These are phyloP conservation scores for Salinomyces thailandicus DNA, from an alignment of 2,329 filamentous ascomycete genomes.

Conservation along the genomic window DNA sequence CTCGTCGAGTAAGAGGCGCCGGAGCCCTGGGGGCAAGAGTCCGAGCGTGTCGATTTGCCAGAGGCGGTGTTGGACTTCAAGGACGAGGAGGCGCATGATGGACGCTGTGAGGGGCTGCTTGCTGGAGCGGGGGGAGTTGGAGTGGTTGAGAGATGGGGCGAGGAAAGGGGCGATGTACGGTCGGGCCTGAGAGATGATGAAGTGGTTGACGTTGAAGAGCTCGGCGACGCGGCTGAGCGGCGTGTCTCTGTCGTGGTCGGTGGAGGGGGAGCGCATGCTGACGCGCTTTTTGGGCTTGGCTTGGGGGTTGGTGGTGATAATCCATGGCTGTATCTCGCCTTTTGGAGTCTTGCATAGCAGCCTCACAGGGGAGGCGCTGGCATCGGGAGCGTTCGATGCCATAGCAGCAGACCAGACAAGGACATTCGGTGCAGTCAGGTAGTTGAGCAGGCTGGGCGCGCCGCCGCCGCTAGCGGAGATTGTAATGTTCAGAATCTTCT, in stretches of 20 bases:
- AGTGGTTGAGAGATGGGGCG: conserved; percentile 18
- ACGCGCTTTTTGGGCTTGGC: background rate
- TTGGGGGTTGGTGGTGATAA: conserved; percentile 41
- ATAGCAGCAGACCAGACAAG: conserved; percentile 72
- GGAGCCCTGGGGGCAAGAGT: conserved; percentile 46
- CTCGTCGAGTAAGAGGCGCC: conserved; percentile 39
- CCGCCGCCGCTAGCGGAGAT: conserved; percentile 67
- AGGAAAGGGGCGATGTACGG: conserved; percentile 79
- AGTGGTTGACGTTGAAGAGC: conserved; percentile 89
- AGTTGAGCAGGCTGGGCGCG: conserved; percentile 78
- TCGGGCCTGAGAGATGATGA: conserved; percentile 83
- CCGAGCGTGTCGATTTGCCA: conserved; percentile 70
- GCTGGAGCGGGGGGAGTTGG: conserved; percentile 27
- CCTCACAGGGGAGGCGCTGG: conserved; percentile 44
- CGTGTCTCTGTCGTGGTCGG: conserved; percentile 55
- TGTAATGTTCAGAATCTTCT: conserved; percentile 83
- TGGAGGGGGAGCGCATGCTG: conserved; percentile 43
- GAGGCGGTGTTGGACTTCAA: conserved; percentile 71
- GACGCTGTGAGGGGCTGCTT: conserved; percentile 9
- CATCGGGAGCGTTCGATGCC: conserved; percentile 59
- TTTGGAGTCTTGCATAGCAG: conserved; percentile 70
- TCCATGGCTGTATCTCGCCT: conserved; percentile 64
- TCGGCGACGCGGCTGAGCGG: conserved; percentile 64
- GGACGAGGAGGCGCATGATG: conserved; percentile 54
- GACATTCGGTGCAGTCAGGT: conserved; percentile 87